phyloP scores from a whole-genome alignment of 139 green algal species.

The Chlorokybus atmophyticus region DNA sequence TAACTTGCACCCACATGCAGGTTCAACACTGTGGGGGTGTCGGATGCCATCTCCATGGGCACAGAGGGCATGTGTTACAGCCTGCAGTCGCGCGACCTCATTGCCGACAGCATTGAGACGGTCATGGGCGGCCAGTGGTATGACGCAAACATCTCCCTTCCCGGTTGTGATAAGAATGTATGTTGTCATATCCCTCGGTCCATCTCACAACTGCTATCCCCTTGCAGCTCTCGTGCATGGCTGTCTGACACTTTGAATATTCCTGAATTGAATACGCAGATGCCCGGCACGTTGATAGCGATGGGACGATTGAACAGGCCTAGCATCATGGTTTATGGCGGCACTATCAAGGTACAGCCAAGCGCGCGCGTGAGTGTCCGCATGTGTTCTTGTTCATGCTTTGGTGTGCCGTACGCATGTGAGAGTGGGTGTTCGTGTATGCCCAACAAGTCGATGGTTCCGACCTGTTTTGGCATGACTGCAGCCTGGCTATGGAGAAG shows the following conservation, averaged over 20 bases:
- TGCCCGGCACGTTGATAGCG: slow-evolving; percentile 91
- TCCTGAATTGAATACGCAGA: slow-evolving; percentile 91
- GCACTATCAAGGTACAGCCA: slow-evolving; percentile 73
- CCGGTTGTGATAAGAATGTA: slow-evolving; percentile 34
- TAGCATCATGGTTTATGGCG: slow-evolving; percentile 93
- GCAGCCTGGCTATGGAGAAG: slow-evolving; percentile 18
- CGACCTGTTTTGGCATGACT: not conserved
- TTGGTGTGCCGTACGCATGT: no score
- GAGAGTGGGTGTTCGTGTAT: no score
- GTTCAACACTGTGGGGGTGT: slow-evolving; percentile 70
- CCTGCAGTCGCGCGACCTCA: slow-evolving; percentile 62
- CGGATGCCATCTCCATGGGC: slow-evolving; percentile 95
- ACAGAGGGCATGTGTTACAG: slow-evolving; percentile 83
- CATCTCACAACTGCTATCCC: not conserved
- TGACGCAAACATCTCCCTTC: slow-evolving; percentile 76
- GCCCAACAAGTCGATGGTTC: no score
- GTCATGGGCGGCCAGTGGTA: slow-evolving; percentile 94
- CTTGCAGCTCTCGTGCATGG: not conserved
- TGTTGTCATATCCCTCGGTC: not conserved
- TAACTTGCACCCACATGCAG: no score
- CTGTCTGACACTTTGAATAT: no score
- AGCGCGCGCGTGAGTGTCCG: slow-evolving; percentile 41
- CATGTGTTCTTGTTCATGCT: not conserved
- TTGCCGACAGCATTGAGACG: slow-evolving; percentile 93
- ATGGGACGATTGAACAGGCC: slow-evolving; percentile 91